Percentiles rank a stretch among this genome's conserved stretches.
These are phyloP conservation scores for Saccharomycopsis capsularis DNA, from an alignment of 805 yeast species.

Conservation along the genomic window DNA sequence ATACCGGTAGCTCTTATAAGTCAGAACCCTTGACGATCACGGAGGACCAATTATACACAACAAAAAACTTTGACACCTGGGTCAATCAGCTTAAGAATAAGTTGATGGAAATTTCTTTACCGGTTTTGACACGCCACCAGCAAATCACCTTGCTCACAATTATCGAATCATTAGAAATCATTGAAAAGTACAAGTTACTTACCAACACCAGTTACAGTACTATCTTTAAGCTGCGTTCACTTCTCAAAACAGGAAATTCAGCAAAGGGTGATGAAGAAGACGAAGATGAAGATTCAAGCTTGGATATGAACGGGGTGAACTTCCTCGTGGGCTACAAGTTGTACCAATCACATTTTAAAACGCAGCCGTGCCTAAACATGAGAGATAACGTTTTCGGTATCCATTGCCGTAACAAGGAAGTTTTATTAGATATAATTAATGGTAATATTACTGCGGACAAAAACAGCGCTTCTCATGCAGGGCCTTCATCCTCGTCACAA, in stretches of 20 bases:
- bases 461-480: neutral
- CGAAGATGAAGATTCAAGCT: conserved; percentile 21
- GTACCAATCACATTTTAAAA: conserved; percentile 46
- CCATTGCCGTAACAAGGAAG: conserved; percentile 71
- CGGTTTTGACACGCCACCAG: conserved; percentile 83
- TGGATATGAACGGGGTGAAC: conserved; percentile 63
- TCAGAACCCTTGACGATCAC: conserved; percentile 25
- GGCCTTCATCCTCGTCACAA: neutral
- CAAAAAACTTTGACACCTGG: conserved; percentile 23
- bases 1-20: neutral
- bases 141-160: conserved; percentile 75
- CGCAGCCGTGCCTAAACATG: conserved; percentile 53
- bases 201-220: conserved; percentile 14
- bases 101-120: conserved; percentile 59
- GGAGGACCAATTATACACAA: conserved; percentile 25
- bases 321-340: conserved; percentile 67
- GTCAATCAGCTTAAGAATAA: conserved; percentile 40
- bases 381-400: conserved; percentile 86
- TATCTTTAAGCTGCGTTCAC: too few species aligned
- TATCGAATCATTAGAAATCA: conserved; percentile 53
- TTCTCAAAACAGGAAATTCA: neutral
- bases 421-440: conserved; percentile 46
- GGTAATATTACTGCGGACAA: conserved; percentile 32
- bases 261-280: neutral
- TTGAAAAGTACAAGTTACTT: conserved; percentile 33